Base-by-base conservation (phyloP, 768 basidiomycete genomes). In the Amanita polypyramis region DNA sequence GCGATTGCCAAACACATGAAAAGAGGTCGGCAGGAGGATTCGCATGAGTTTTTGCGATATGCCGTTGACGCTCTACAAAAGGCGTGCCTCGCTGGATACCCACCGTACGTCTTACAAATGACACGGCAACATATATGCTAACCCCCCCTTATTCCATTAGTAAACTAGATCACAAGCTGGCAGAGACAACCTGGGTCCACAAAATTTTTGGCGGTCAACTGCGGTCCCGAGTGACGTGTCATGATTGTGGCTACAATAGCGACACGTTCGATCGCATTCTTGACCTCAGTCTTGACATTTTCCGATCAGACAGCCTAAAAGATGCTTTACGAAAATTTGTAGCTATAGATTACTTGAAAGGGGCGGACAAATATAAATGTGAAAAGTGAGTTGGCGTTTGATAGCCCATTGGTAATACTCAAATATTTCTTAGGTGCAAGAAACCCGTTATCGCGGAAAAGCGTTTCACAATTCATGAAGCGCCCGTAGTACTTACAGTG, bases 21-120 rank as follows among this genome's bases (percentile, higher is more conserved):
- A 35, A 77, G 69, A 64, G 92, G 90, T n/a, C 70, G 91, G 55
- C 96, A 99, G 62, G 96, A 99, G 60, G 96, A 99, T 62, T 82
- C 96, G 7, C 96, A 99, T 60, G 96, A 99, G 64, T 98, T 98
- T 60, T 79, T 99, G 42, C 82, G 96, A 27, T 96, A 94, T 63
- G 82, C 84, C 15, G 81, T 97, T 25, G 96, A 99, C 58, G 85
- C 83, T 21, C 65, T 98, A 45, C 96, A 98, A 64, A 86, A 82
- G 58, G 77, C 85, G 5, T 88, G 85, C 60, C 69, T 94, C 49
- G 75, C 76, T 40, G 87, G 83, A 14, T 63, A 77, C 46, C 70
- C 83, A 53, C 74, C 79, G 90, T 91, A 56, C 52, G 87, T 69
- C 37, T 25, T 33, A 12, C 14, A 14, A 12, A 2, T 21, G 19